Percentiles rank a stretch among this genome's conserved stretches.
Conservation (phyloP, 257 asterid species). For the Solanum peruvianum region DNA sequence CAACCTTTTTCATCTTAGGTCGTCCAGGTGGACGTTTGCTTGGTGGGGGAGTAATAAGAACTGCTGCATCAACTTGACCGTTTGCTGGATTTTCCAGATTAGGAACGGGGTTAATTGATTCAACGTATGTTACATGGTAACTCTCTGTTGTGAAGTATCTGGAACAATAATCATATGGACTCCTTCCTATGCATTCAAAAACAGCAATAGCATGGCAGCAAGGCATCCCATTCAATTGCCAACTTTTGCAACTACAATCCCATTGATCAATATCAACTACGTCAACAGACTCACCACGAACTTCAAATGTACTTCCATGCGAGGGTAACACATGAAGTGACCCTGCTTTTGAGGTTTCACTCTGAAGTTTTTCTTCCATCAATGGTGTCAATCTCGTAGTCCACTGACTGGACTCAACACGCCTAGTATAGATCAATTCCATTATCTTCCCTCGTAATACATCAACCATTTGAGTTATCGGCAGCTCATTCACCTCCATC, state of each 20-base stretch:
- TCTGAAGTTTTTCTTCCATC: slow-evolving; percentile 79
- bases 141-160: slow-evolving; percentile 60
- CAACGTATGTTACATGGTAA: slow-evolving; percentile 57
- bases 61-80: slow-evolving; percentile 35
- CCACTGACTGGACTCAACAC: slow-evolving; percentile 82
- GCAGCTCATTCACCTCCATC: slow-evolving; percentile 87
- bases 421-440: slow-evolving; percentile 74
- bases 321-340: slow-evolving; percentile 31
- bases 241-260: slow-evolving; percentile 90
- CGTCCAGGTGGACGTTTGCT: slow-evolving; percentile 87
- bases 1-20: slow-evolving; percentile 75
- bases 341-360: slow-evolving; percentile 53
- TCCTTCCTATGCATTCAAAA: slow-evolving; percentile 50
- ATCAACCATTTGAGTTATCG: slow-evolving; percentile 96
- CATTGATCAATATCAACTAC: slow-evolving; percentile 64
- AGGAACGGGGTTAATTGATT: slow-evolving; percentile 87
- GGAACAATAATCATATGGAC: slow-evolving; percentile 66
- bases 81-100: slow-evolving; percentile 70
- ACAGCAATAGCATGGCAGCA: slow-evolving; percentile 88
- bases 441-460: slow-evolving; percentile 87
- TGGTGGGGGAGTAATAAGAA: slow-evolving; percentile 86
- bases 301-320: slow-evolving; percentile 66
- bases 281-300: slow-evolving; percentile 53
- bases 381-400: slow-evolving; percentile 56
- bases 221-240: slow-evolving; percentile 89